Percentiles rank a stretch among this genome's conserved stretches.
Evolutionary conservation across 345 rosid genomes (phyloP).

Genomic region (Acer saccharum): DNA sequence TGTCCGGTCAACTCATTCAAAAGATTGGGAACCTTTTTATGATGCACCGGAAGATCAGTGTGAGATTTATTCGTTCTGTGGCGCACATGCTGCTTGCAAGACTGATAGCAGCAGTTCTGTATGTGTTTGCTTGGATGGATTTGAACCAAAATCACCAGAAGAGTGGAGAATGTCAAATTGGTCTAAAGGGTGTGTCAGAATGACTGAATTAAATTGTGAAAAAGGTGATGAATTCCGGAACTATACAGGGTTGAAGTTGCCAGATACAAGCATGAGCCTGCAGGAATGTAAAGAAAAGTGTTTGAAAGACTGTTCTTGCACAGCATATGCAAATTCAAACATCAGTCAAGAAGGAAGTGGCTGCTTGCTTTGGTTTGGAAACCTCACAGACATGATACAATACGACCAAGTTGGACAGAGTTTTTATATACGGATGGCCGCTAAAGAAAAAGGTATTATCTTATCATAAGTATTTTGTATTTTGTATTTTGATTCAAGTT

Average conservation of each 20-base stretch:
- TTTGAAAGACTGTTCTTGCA: constrained; percentile 47
- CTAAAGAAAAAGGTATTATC: constrained; percentile 29
- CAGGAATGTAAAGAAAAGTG: constrained; percentile 34
- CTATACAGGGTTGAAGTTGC: constrained; percentile 40
- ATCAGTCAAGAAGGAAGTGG: constrained; percentile 45
- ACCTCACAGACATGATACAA: constrained; percentile 41
- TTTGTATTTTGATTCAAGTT: neutral
- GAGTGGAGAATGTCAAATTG: constrained; percentile 29
- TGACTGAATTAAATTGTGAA: constrained; percentile 29
- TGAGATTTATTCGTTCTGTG: constrained; percentile 27
- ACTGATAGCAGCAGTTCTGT: too few relatives aligned
- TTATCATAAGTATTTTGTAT: neutral
- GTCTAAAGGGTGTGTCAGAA: constrained; percentile 54
- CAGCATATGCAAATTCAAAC: constrained; percentile 48
- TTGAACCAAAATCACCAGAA: too few relatives aligned
- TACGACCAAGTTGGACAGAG: constrained; percentile 19
- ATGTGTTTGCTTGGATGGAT: too few relatives aligned
- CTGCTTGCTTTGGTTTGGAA: constrained; percentile 52
- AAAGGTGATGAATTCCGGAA: constrained; percentile 44
- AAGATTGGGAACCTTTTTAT: constrained; percentile 33
- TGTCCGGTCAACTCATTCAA: constrained; percentile 17
- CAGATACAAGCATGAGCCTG: constrained; percentile 38
- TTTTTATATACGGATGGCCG: constrained; percentile 32
- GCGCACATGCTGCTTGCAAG: too few relatives aligned
- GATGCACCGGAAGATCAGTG: constrained; percentile 47